Conservation (phyloP, 768 basidiomycete genomes). For the Chalciporus piperatus region DNA sequence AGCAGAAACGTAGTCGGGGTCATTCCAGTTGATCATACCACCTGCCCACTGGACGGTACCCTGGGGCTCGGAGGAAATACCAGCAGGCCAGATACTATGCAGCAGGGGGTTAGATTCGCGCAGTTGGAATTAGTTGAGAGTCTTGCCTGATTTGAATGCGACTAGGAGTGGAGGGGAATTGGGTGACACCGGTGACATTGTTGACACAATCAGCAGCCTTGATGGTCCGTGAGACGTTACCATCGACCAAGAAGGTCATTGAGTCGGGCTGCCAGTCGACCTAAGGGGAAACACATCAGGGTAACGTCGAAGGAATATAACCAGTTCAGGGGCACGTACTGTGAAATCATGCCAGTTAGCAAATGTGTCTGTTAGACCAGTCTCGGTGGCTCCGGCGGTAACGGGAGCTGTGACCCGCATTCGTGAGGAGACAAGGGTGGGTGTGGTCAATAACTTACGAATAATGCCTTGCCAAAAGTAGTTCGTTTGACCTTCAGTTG, state of each 20-base stretch:
- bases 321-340: conserved; percentile 36
- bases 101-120: conserved; percentile 3
- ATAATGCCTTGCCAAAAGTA: conserved; percentile 76
- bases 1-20: conserved; percentile 72
- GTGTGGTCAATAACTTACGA: conserved; percentile 40
- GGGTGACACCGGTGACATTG: conserved; percentile 46
- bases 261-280: conserved; percentile 77
- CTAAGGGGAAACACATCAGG: conserved; percentile 33
- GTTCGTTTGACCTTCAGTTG: conserved; percentile 72
- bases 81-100: conserved; percentile 75
- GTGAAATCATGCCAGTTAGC: conserved; percentile 74
- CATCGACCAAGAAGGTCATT: conserved; percentile 69
- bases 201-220: conserved; percentile 57
- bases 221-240: conserved; percentile 66
- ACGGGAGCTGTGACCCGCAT: conserved; percentile 33
- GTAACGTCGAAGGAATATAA: not conserved
- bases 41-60: conserved; percentile 82
- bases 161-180: conserved; percentile 77
- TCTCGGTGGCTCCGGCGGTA: conserved; percentile 49
- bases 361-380: conserved; percentile 60
- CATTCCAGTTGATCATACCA: conserved; percentile 78
- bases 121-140: not conserved
- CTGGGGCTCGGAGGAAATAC: conserved; percentile 53
- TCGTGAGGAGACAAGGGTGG: not conserved
- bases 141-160: conserved; percentile 75